Conservation (phyloP, 768 basidiomycete species). For the Cytidiella melzeri region DNA sequence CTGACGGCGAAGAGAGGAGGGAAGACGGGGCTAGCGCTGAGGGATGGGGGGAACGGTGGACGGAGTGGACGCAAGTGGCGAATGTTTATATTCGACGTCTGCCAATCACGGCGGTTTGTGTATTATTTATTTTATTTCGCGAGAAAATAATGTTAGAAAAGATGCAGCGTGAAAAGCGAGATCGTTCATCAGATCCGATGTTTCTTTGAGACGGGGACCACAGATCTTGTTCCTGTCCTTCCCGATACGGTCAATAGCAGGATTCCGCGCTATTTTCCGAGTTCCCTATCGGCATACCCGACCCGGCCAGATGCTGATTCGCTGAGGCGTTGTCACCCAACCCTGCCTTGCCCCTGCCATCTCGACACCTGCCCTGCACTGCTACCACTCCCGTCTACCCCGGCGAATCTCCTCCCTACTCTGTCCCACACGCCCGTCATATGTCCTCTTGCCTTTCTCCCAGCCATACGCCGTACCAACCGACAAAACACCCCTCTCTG, state of each 20-base stretch:
- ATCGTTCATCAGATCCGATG: neutral
- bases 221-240: neutral
- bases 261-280: too few species aligned
- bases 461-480: neutral
- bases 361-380: neutral
- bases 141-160: neutral
- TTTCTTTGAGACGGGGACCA: neutral
- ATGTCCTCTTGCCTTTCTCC: neutral
- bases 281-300: neutral
- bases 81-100: neutral
- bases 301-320: neutral
- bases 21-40: neutral
- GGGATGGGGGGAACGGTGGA: neutral
- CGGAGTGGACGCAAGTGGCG: neutral
- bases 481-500: neutral
- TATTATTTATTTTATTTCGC: neutral
- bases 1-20: neutral
- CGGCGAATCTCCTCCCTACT: neutral
- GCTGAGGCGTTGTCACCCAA: neutral
- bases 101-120: neutral
- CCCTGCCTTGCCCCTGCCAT: neutral
- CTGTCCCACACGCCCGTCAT: neutral
- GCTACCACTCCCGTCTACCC: neutral
- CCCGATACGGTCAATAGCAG: neutral
- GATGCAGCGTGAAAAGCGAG: neutral